A percentile compares a stretch with the other conserved stretches of the same genome.
Evolutionary conservation across 2,329 filamentous ascomycete genomes (phyloP).

Genomic region (Aspergillus alliaceus): DNA sequence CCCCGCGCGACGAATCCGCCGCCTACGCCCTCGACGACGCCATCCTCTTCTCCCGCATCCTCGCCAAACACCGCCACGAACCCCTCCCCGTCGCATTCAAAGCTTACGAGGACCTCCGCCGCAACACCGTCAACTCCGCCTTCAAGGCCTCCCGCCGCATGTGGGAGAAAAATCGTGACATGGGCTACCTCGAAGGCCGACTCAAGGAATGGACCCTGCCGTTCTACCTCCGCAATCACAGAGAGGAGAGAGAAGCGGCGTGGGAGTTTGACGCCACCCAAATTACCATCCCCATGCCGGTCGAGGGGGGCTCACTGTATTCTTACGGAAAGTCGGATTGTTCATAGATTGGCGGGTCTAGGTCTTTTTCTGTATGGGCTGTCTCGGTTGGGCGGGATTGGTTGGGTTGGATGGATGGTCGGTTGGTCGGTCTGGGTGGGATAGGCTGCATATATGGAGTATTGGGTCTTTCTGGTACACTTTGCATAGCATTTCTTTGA

Average conservation of each 20-base stretch:
- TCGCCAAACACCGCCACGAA: conserved; percentile 34
- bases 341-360: background rate
- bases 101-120: conserved; percentile 40
- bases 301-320: conserved; percentile 25
- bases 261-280: conserved; percentile 40
- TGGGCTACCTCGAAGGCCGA: conserved; percentile 35
- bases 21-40: conserved; percentile 48
- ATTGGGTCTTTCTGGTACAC: background rate
- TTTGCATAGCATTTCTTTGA: background rate
- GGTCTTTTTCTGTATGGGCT: background rate
- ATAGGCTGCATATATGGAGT: conserved; percentile 16
- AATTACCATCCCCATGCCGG: conserved; percentile 29
- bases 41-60: conserved; percentile 42
- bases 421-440: conserved; percentile 1
- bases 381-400: conserved; percentile 1
- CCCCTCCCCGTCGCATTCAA: conserved; percentile 35
- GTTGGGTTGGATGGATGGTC: background rate
- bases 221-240: conserved; percentile 30
- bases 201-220: conserved; percentile 42
- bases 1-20: conserved; percentile 47
- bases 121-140: conserved; percentile 38
- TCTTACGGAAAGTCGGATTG: conserved; percentile 24
- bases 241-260: conserved; percentile 28
- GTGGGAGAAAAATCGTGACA: conserved; percentile 42
- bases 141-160: conserved; percentile 41